phyloP scores from a whole-genome alignment of 2,329 filamentous ascomycete genomes.

The Aspergillus felis region DNA sequence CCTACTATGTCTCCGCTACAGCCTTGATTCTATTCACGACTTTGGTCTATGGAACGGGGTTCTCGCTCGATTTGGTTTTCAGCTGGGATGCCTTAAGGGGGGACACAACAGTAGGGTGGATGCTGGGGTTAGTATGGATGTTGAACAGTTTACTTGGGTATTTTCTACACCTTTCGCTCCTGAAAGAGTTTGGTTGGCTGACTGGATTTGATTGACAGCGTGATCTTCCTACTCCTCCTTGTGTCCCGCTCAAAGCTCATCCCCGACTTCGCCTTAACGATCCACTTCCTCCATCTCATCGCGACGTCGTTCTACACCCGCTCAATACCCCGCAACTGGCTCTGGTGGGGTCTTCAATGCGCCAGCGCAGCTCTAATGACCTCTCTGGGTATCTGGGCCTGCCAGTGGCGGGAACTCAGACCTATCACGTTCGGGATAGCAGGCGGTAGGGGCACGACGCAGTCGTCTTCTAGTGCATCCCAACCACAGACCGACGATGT shows the following conservation, averaged over 20 bases:
- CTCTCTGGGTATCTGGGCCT: slow-evolving; percentile 79
- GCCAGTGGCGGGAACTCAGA: slow-evolving; percentile 80
- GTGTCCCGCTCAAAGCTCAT: slow-evolving; percentile 89
- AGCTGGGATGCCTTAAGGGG: slow-evolving; percentile 62
- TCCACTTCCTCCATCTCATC: slow-evolving; percentile 78
- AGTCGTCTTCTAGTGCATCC: slow-evolving; percentile 9
- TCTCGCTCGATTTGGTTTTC: slow-evolving; percentile 57
- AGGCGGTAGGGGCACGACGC: slow-evolving; percentile 13
- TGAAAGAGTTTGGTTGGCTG: background rate
- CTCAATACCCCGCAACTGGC: slow-evolving; percentile 68
- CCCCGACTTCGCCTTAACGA: slow-evolving; percentile 86
- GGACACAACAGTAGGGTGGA: slow-evolving; percentile 68
- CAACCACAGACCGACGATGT: slow-evolving; percentile 9
- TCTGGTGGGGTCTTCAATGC: slow-evolving; percentile 79
- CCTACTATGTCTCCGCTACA: slow-evolving; percentile 61
- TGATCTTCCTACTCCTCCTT: slow-evolving; percentile 76
- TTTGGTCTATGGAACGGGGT: slow-evolving; percentile 59
- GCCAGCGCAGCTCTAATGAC: slow-evolving; percentile 61
- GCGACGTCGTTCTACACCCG: slow-evolving; percentile 74
- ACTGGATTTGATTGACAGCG: slow-evolving; percentile 49
- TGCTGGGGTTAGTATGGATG: slow-evolving; percentile 64
- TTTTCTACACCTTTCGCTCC: slow-evolving; percentile 31
- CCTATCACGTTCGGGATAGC: slow-evolving; percentile 75
- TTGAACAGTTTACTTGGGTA: slow-evolving; percentile 63
- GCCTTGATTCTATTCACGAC: slow-evolving; percentile 65